Evolutionary conservation across 2,329 filamentous ascomycete species (phyloP), one percentile per base, ranked within the genome.

Genomic region (Pochonia chlamydosporia): DNA sequence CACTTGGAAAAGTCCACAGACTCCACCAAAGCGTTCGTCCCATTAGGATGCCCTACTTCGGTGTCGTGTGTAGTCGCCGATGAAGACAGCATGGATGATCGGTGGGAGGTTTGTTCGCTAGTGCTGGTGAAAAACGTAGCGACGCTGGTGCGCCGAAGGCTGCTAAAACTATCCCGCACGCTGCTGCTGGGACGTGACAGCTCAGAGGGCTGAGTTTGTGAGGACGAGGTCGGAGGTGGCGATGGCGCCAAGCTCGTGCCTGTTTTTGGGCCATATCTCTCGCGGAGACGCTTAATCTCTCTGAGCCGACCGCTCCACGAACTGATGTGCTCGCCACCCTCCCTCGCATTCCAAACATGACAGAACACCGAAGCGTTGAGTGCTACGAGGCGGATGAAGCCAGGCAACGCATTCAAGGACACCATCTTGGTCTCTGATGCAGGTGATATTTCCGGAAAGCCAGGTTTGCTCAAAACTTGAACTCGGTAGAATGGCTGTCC

Each of bases 361-460:
- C 87, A 89, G 64, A 97, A 96, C 8, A 97, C 89, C 13, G 89
- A 95, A 0, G 93, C 91, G 60, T 96, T 97, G 52, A 99, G 79
- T 1, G 92, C 89, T 16, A 97, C 74, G 40, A 96, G 82, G 31
- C 93, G 84, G 45, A 96, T 87, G 61, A 96, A 95, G 9, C 83
- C 79, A 1, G 91, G 87, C 8, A 99, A 74, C 11, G 89, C 89
- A 55, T 82, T 84, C 26, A 92, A 79, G 14, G 86, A 91, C 49
- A 99, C 79, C 57, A 97, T 86, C 65, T 97, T 97, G 8, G 87
- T 85, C 53, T 92, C 87, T 0, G 89, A 86, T 0, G 91, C 90
- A 0, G 92, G 88, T 0, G 91, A 96, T 44, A 97, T 88, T 56
- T 92, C 87, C 0, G 93, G 93, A 59, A 97, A 95, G 1, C 87